Conservation (phyloP, 2,329 filamentous ascomycete genomes). For the Pseudodiploospora longispora region DNA sequence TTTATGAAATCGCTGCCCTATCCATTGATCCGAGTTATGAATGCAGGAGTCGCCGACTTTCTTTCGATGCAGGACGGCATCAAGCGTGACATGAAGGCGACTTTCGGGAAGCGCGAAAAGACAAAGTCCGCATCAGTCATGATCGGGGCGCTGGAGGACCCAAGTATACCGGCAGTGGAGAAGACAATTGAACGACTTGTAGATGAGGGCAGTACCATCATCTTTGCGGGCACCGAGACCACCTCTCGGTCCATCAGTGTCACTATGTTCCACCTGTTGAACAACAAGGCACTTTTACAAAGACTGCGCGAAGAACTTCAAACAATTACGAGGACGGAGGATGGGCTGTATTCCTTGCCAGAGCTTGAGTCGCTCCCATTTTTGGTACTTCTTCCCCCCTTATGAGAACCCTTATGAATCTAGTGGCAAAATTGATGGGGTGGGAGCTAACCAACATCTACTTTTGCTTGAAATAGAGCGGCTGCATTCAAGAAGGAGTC, state of each 20-base stretch:
- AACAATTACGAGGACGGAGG: neutral
- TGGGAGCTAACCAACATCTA: too few species aligned
- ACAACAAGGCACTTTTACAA: neutral
- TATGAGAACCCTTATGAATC: too few species aligned
- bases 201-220: slow-evolving; percentile 9
- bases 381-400: too few species aligned
- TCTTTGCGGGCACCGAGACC: slow-evolving; percentile 12
- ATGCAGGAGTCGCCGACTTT: slow-evolving; percentile 2
- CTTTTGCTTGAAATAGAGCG: too few species aligned
- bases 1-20: neutral
- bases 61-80: slow-evolving; percentile 2
- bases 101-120: neutral
- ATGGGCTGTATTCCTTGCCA: slow-evolving; percentile 2
- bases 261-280: slow-evolving; percentile 6
- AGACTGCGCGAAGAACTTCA: slow-evolving; percentile 6
- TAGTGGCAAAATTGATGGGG: too few species aligned
- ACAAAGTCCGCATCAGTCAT: neutral
- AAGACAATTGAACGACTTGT: slow-evolving; percentile 4
- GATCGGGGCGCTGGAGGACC: neutral
- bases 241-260: slow-evolving; percentile 6
- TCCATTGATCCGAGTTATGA: neutral
- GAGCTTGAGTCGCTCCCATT: slow-evolving; percentile 4
- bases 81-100: neutral
- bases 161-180: slow-evolving; percentile 3
- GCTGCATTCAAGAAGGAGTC: too few species aligned